Evolutionary conservation across 1,284 basidiomycete genomes (phyloP).

Genomic region (Volvariella volvacea): DNA sequence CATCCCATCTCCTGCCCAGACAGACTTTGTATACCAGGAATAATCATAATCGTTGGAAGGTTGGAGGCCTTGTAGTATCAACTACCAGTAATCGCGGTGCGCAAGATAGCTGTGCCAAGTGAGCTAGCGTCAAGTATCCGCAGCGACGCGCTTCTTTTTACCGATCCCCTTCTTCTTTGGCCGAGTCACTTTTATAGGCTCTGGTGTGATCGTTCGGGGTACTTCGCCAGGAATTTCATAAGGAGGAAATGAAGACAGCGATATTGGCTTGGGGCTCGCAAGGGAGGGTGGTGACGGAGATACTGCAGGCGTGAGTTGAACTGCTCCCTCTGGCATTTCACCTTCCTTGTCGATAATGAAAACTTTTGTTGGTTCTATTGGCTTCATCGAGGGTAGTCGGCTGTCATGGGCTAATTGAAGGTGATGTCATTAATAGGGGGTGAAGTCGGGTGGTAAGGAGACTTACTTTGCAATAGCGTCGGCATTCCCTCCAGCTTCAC

Average conservation of each 20-base stretch:
- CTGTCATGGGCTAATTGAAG: constrained; percentile 24
- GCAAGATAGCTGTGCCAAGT: too few species aligned
- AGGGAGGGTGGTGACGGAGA: constrained; percentile 26
- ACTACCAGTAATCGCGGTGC: too few species aligned
- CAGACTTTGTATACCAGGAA: too few species aligned
- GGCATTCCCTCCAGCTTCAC: constrained; percentile 72
- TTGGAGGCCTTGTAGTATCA: too few species aligned
- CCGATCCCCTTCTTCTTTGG: constrained; percentile 61
- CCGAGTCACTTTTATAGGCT: constrained; percentile 69
- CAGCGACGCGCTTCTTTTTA: constrained; percentile 33
- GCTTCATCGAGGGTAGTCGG: constrained; percentile 31
- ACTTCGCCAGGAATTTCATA: constrained; percentile 52
- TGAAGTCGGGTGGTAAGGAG: neutral
- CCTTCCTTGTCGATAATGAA: constrained; percentile 74
- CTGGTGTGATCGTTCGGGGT: constrained; percentile 51
- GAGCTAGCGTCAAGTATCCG: too few species aligned
- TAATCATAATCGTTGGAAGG: too few species aligned
- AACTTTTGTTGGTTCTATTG: constrained; percentile 20
- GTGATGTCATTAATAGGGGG: too few species aligned
- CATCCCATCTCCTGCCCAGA: neutral
- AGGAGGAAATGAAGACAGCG: constrained; percentile 47
- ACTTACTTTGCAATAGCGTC: constrained; percentile 34
- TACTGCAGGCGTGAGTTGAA: constrained; percentile 13
- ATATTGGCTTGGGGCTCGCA: neutral
- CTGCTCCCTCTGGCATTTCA: constrained; percentile 75